Evolutionary conservation across 1,139 yeast genomes (phyloP).

Genomic region (Protomyces inouyei): DNA sequence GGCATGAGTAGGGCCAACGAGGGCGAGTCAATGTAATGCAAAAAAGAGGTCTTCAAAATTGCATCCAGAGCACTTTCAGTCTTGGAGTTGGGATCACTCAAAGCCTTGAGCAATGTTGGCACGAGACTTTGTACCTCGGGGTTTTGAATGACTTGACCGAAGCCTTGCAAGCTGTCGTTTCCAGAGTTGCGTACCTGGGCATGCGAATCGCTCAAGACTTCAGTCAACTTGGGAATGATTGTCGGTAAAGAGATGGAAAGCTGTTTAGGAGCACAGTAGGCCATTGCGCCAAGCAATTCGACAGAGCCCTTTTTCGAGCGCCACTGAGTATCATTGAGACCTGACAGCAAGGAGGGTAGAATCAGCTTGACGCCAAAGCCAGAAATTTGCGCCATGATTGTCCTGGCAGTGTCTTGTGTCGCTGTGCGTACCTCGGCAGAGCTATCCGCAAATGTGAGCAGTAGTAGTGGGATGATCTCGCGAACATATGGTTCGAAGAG

Average conservation of each 20-base stretch:
- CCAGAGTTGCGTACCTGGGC: slow-evolving; percentile 96
- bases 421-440: slow-evolving; percentile 83
- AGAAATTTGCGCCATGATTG: slow-evolving; percentile 86
- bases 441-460: slow-evolving; percentile 78
- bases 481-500: slow-evolving; percentile 90
- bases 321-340: slow-evolving; percentile 89
- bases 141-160: slow-evolving; percentile 94
- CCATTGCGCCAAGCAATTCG: slow-evolving; percentile 94
- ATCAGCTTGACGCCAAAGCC: slow-evolving; percentile 85
- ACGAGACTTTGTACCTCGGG: slow-evolving; percentile 92
- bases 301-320: slow-evolving; percentile 96
- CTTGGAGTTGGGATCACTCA: slow-evolving; percentile 87
- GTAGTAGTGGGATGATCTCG: slow-evolving; percentile 74
- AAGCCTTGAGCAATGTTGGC: slow-evolving; percentile 84
- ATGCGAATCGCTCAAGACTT: slow-evolving; percentile 89
- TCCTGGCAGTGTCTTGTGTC: slow-evolving; percentile 78
- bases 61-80: slow-evolving; percentile 86
- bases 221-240: slow-evolving; percentile 93
- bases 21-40: slow-evolving; percentile 97
- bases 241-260: slow-evolving; percentile 80
- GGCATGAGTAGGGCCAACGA: slow-evolving; percentile 87
- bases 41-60: slow-evolving; percentile 83
- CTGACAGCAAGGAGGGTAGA: slow-evolving; percentile 83
- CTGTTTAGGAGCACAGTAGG: slow-evolving; percentile 91
- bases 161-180: slow-evolving; percentile 76